Percentiles rank a stretch among this genome's conserved stretches.
These are phyloP conservation scores for Fragaria vesca DNA, from an alignment of 306 rosid genomes.

Conservation along the genomic window DNA sequence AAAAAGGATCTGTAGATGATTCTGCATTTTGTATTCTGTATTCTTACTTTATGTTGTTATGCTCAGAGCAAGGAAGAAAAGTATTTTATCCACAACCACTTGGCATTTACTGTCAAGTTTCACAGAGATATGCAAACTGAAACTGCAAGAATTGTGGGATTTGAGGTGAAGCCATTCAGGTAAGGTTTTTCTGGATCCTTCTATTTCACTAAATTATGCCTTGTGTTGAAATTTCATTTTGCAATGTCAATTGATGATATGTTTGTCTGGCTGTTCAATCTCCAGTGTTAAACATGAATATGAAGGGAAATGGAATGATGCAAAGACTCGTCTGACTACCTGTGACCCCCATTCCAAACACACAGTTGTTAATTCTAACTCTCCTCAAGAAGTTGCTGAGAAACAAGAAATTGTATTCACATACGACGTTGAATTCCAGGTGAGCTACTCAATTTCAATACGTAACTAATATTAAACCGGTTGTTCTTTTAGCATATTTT, in stretches of 20 bases:
- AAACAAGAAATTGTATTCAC: slow-evolving; percentile 83
- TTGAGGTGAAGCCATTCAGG: slow-evolving; percentile 96
- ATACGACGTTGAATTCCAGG: slow-evolving; percentile 94
- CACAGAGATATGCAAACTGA: slow-evolving; percentile 75
- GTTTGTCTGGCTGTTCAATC: slow-evolving; percentile 25
- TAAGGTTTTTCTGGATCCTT: slow-evolving; percentile 19
- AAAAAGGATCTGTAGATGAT: slow-evolving; percentile 1
- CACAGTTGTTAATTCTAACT: slow-evolving; percentile 70
- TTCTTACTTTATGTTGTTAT: slow-evolving; percentile 27
- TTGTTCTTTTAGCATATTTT: not conserved
- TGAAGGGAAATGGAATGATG: slow-evolving; percentile 78
- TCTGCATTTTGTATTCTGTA: slow-evolving; percentile 10
- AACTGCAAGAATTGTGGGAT: slow-evolving; percentile 89
- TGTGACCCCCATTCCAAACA: slow-evolving; percentile 93
- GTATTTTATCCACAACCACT: slow-evolving; percentile 82
- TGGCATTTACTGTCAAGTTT: slow-evolving; percentile 85
- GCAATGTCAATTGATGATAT: slow-evolving; percentile 22
- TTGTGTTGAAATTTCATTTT: slow-evolving; percentile 17
- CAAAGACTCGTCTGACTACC: slow-evolving; percentile 68
- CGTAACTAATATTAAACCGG: not conserved
- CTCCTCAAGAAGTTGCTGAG: slow-evolving; percentile 95
- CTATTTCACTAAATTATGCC: slow-evolving; percentile 1
- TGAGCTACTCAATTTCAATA: slow-evolving; percentile 28
- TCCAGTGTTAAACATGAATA: slow-evolving; percentile 83
- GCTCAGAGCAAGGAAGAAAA: slow-evolving; percentile 84